These are phyloP conservation scores for Colletotrichum filicis DNA, from an alignment of 2,329 filamentous ascomycete genomes.

Conservation along the genomic window DNA sequence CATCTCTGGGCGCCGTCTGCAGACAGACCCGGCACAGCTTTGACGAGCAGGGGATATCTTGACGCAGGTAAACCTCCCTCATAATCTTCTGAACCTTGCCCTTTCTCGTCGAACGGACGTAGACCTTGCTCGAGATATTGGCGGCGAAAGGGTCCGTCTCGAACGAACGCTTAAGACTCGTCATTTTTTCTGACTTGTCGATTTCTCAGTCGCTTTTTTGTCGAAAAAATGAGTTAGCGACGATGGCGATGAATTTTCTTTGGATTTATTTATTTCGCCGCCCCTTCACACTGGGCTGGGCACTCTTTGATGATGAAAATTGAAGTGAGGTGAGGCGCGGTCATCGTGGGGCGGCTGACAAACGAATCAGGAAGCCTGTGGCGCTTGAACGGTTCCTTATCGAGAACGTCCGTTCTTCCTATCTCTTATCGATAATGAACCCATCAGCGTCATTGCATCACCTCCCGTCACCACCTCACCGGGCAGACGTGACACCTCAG, in stretches of 20 bases:
- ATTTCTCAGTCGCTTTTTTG: not conserved
- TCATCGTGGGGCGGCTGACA: conserved; percentile 28
- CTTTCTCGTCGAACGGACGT: conserved; percentile 91
- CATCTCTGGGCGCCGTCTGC: conserved; percentile 80
- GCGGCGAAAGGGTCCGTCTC: conserved; percentile 66
- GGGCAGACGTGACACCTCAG: not conserved
- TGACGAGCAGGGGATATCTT: conserved; percentile 97
- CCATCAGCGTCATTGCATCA: too few species aligned
- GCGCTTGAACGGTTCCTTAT: conserved; percentile 29
- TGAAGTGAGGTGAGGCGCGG: conserved; percentile 25
- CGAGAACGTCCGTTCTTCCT: conserved; percentile 28
- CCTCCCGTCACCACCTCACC: too few species aligned
- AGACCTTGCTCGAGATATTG: conserved; percentile 94
- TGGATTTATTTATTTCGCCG: not conserved
- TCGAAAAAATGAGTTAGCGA: conserved; percentile 3
- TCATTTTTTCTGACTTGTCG: conserved; percentile 58
- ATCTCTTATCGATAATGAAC: conserved; percentile 3
- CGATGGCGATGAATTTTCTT: not conserved
- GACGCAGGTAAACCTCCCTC: conserved; percentile 92
- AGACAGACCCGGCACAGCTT: conserved; percentile 84
- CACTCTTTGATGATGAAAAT: conserved; percentile 27
- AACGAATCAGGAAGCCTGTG: conserved; percentile 33
- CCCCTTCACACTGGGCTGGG: not conserved
- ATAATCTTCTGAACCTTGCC: conserved; percentile 99
- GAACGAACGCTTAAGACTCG: conserved; percentile 71